Percentiles rank a stretch among this genome's conserved stretches.
Conservation (phyloP, 2,329 filamentous ascomycete genomes). For the Colletotrichum musicola region DNA sequence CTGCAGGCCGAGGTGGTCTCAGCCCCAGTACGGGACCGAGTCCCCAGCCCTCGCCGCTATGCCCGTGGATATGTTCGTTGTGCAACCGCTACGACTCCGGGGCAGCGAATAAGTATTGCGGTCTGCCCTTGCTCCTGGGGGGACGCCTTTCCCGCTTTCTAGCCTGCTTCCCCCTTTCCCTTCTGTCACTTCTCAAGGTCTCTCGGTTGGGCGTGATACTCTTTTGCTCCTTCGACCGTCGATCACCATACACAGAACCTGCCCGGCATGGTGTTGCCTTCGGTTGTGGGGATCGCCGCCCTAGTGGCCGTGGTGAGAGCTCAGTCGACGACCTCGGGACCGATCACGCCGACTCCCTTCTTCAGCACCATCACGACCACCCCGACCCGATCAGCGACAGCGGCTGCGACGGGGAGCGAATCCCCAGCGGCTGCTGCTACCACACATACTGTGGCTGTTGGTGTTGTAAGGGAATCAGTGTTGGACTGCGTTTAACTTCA, state of each 20-base stretch:
- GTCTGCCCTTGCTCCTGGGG: background rate
- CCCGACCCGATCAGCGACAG: background rate
- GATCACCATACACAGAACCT: background rate
- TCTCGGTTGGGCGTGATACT: background rate
- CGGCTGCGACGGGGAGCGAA: background rate
- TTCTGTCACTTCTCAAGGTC: background rate
- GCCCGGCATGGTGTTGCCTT: conserved; percentile 16
- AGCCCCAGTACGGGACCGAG: conserved; percentile 24
- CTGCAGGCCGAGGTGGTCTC: conserved; percentile 25
- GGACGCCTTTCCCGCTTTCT: background rate
- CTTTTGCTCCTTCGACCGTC: background rate
- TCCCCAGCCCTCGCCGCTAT: conserved; percentile 16
- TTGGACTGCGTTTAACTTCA: background rate
- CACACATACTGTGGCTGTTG: conserved; percentile 38
- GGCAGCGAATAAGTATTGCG: conserved; percentile 30
- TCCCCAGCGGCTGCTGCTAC: background rate
- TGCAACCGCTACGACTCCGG: background rate
- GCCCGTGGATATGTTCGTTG: conserved; percentile 8
- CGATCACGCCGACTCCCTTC: conserved; percentile 14
- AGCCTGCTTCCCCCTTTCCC: background rate
- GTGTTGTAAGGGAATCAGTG: conserved; percentile 22
- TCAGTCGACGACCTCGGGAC: conserved; percentile 11
- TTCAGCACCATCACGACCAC: conserved; percentile 4
- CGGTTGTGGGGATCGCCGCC: conserved; percentile 5
- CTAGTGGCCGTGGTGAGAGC: conserved; percentile 16